Evolutionary conservation across 306 rosid genomes (phyloP).

Genomic region (Dicorynia guianensis): DNA sequence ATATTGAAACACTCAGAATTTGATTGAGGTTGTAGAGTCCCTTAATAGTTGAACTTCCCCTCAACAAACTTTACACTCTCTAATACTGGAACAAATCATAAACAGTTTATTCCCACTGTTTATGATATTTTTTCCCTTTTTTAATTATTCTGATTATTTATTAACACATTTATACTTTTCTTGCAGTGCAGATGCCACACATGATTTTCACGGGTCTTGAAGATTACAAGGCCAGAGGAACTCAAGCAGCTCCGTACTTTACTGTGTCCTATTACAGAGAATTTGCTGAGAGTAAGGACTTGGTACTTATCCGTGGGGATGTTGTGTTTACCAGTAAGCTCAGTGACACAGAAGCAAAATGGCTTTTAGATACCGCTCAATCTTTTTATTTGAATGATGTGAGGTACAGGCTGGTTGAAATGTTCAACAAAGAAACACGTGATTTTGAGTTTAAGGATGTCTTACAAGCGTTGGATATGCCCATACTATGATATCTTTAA

Average conservation of each 20-base stretch:
- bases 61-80: not conserved
- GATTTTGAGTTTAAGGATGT: constrained; percentile 96
- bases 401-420: constrained; percentile 81
- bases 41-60: constrained; percentile 17
- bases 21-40: no score
- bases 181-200: constrained; percentile 85
- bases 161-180: constrained; percentile 33
- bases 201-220: constrained; percentile 87
- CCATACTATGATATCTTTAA: constrained; percentile 56
- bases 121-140: not conserved
- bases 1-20: no score
- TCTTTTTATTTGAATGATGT: constrained; percentile 83
- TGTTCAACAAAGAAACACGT: constrained; percentile 80
- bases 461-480: constrained; percentile 80
- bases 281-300: constrained; percentile 87
- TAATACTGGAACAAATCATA: constrained; percentile 4
- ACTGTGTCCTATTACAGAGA: constrained; percentile 74
- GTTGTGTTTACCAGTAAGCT: constrained; percentile 84
- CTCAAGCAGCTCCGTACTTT: constrained; percentile 88
- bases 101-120: not conserved
- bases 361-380: constrained; percentile 83
- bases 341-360: constrained; percentile 76
- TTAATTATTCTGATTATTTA: not conserved
- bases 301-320: constrained; percentile 88
- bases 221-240: constrained; percentile 95